Conservation (phyloP, 352 stramenopile genomes). For the Globisporangium alternatum region DNA sequence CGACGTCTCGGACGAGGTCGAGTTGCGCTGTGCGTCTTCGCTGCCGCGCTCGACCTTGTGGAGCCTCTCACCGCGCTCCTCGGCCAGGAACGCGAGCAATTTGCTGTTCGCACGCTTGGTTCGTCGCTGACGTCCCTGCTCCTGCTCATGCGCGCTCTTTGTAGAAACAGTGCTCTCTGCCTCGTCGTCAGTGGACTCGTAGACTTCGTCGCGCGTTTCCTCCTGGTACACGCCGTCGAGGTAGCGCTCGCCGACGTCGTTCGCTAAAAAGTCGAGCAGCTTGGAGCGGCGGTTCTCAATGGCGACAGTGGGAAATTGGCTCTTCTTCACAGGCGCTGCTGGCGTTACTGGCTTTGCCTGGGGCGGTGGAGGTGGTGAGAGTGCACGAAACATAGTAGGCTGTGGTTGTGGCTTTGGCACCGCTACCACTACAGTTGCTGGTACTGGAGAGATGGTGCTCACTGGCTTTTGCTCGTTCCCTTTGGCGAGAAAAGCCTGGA, state of each 20-base stretch:
- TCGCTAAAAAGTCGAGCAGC: slow-evolving; percentile 70
- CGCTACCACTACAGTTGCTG: not conserved
- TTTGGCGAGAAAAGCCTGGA: slow-evolving; percentile 43
- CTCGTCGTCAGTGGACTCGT: slow-evolving; percentile 20
- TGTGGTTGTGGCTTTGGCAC: not conserved
- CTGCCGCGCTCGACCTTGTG: slow-evolving; percentile 29
- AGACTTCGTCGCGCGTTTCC: slow-evolving; percentile 37
- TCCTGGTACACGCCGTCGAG: slow-evolving; percentile 71
- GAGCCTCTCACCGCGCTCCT: slow-evolving; percentile 47
- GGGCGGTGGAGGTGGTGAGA: not conserved
- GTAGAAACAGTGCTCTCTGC: not conserved
- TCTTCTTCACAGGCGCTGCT: not conserved
- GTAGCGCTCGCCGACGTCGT: slow-evolving; percentile 68
- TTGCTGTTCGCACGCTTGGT: slow-evolving; percentile 44
- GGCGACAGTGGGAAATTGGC: not conserved
- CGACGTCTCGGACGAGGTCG: slow-evolving; percentile 29
- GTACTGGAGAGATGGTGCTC: not conserved
- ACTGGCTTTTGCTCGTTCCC: slow-evolving; percentile 12
- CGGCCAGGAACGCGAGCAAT: slow-evolving; percentile 53
- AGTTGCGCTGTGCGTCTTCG: slow-evolving; percentile 14
- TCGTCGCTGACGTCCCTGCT: slow-evolving; percentile 14
- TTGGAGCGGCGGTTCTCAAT: slow-evolving; percentile 53
- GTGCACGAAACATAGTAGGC: not conserved
- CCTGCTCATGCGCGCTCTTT: slow-evolving; percentile 6
- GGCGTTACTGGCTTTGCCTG: not conserved